These are phyloP conservation scores for Penicillium palitans DNA, from an alignment of 2,329 filamentous ascomycete species.

Conservation along the genomic window DNA sequence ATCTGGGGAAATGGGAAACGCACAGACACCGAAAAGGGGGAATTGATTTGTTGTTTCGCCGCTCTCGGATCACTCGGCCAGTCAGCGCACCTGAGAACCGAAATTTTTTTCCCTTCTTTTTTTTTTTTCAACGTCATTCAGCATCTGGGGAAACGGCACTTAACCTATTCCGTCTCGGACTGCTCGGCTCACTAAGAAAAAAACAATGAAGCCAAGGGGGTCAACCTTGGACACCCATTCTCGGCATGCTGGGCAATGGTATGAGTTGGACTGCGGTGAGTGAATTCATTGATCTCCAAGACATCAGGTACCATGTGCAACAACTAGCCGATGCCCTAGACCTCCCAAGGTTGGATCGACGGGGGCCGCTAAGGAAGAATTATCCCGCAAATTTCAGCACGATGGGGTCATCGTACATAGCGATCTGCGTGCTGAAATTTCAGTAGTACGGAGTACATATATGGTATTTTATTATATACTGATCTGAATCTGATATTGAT, in stretches of 20 bases:
- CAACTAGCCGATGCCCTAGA: slow-evolving; percentile 17
- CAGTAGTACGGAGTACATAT: neutral
- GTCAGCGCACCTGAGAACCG: slow-evolving; percentile 7
- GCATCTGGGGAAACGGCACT: slow-evolving; percentile 17
- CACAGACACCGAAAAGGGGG: neutral
- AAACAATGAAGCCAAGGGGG: neutral
- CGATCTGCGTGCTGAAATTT: slow-evolving; percentile 15
- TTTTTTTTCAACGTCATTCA: slow-evolving; percentile 9
- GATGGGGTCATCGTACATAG: slow-evolving; percentile 23
- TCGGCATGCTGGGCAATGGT: slow-evolving; percentile 13
- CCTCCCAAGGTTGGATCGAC: slow-evolving; percentile 15
- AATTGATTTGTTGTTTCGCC: slow-evolving; percentile 18
- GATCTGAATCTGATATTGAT: neutral
- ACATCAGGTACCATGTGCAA: slow-evolving; percentile 18
- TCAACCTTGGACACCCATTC: neutral
- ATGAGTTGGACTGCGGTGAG: slow-evolving; percentile 1
- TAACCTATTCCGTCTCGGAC: slow-evolving; percentile 10
- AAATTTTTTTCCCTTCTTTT: neutral
- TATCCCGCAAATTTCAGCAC: slow-evolving; percentile 19
- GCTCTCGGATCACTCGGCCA: slow-evolving; percentile 26
- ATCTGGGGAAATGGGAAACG: slow-evolving; percentile 26
- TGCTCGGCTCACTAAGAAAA: neutral
- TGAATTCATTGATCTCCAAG: slow-evolving; percentile 13
- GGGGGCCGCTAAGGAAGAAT: slow-evolving; percentile 12
- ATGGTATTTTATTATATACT: neutral